Evolutionary conservation across 2,329 filamentous ascomycete genomes (phyloP).

Genomic region (Didymella glomerata): DNA sequence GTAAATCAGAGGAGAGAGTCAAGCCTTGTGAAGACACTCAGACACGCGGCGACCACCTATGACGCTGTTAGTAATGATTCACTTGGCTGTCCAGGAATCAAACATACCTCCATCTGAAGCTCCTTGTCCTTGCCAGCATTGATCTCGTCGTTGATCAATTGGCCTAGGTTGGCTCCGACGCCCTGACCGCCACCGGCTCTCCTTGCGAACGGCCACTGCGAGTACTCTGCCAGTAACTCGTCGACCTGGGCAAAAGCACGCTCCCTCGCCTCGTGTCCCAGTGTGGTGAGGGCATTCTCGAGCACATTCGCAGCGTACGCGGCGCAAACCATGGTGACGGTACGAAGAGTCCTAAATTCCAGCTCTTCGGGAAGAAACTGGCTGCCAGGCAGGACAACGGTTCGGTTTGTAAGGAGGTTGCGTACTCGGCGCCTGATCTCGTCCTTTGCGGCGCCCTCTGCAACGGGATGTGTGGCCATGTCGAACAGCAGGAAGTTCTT

Average conservation of each 20-base stretch:
- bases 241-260: slow-evolving; percentile 96
- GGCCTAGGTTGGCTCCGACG: slow-evolving; percentile 90
- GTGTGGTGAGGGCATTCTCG: slow-evolving; percentile 93
- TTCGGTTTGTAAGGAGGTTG: slow-evolving; percentile 91
- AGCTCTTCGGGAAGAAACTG: slow-evolving; percentile 93
- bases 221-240: slow-evolving; percentile 93
- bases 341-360: slow-evolving; percentile 92
- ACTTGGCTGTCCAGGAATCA: neutral
- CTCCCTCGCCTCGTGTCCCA: slow-evolving; percentile 93
- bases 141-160: slow-evolving; percentile 86
- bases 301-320: slow-evolving; percentile 98
- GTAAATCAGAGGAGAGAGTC: slow-evolving; percentile 83
- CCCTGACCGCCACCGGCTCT: slow-evolving; percentile 78
- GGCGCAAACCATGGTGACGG: slow-evolving; percentile 95
- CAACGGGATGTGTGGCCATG: slow-evolving; percentile 98
- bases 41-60: slow-evolving; percentile 86
- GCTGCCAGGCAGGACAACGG: slow-evolving; percentile 84
- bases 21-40: slow-evolving; percentile 96
- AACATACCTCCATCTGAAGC: slow-evolving; percentile 86
- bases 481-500: slow-evolving; percentile 99
- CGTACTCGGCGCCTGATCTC: slow-evolving; percentile 93
- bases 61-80: neutral
- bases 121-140: slow-evolving; percentile 90
- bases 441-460: slow-evolving; percentile 95
- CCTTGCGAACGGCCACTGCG: slow-evolving; percentile 94